Evolutionary conservation across 306 rosid genomes (phyloP), one percentile per base, ranked within the genome.

Genomic region (Neltuma alba): DNA sequence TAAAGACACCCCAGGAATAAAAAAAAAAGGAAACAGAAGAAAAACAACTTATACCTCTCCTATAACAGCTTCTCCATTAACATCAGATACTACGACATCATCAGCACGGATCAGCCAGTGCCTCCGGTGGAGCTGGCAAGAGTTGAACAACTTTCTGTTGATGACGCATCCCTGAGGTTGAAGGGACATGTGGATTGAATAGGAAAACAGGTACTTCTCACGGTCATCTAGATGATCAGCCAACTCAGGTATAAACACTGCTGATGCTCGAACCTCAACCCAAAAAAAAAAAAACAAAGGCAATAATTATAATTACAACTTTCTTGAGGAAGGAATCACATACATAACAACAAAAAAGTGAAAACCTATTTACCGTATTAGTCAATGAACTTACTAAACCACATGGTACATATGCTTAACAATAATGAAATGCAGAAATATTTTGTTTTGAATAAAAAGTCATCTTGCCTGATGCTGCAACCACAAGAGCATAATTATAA

Each of bases 181-280:
- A 80, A 92, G 93, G 76, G 97, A 92, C 91, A 94, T 79, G 80
- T 91, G 95, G 83, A 94, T 86, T 34, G 95, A 94, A 85, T 94
- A 94, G 5, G 95, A 47, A 89, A 89, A 94, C 1, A 48, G 18
- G 82, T 88, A 89, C 85, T 80, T 89, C 27, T 60, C 75, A 80
- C 1, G 0, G 38, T 74, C 79, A 68, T 80, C 69, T 82, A 74
- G 75, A 67, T 76, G 83, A 77, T 89, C 75, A 31, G 84, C 44
- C 45, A 45, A 9, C 87, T 94, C 97, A 7, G 99, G 97, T 82
- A 90, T 41, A 81, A 92, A 70, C 78, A 92, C 80, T 0, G 97
- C 89, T 78, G 99, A 94, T 67, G 93, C 95, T 0, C 97, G 91
- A 47, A 94, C 92, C 98, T 94, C 58, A 36, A 80, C 28, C n/a